Percentiles rank a stretch among this genome's conserved stretches.
These are phyloP conservation scores for Saprolegnia parasitica DNA, from an alignment of 352 stramenopile species.

Conservation along the genomic window DNA sequence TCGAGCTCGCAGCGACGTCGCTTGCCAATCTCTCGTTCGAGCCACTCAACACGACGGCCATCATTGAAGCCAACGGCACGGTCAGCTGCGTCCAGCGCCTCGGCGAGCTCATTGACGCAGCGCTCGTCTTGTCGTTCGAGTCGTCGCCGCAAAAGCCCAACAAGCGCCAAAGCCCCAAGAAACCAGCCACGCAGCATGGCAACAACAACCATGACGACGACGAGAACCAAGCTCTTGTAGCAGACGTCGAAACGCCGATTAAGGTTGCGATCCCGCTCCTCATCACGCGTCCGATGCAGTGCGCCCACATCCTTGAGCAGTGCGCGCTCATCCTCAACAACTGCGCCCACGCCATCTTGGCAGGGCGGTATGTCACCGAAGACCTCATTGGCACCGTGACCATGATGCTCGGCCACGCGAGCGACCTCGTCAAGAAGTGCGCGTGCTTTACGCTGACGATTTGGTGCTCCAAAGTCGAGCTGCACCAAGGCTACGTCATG, in stretches of 20 bases:
- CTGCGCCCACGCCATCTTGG: conserved; percentile 35
- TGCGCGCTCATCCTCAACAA: conserved; percentile 63
- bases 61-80: conserved; percentile 34
- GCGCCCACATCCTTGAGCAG: conserved; percentile 50
- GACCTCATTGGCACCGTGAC: conserved; percentile 44
- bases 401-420: conserved; percentile 54
- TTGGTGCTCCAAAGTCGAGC: conserved; percentile 52
- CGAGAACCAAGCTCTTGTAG: conserved; percentile 57
- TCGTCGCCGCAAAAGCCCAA: conserved; percentile 11
- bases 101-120: conserved; percentile 26
- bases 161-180: conserved; percentile 26
- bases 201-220: conserved; percentile 34
- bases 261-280: conserved; percentile 33
- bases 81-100: conserved; percentile 10
- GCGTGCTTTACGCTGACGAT: conserved; percentile 57
- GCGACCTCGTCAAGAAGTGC: conserved; percentile 64
- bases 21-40: conserved; percentile 67
- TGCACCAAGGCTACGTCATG: conserved; percentile 44
- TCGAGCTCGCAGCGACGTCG: conserved; percentile 57
- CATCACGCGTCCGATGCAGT: conserved; percentile 22
- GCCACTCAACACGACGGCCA: conserved; percentile 39
- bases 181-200: conserved; percentile 17
- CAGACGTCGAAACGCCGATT: conserved; percentile 29
- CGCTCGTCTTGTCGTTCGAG: conserved; percentile 9
- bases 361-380: conserved; percentile 29